Conservation (phyloP, 192 early-diverging fungal species). For the Rhizophagus prolifer region DNA sequence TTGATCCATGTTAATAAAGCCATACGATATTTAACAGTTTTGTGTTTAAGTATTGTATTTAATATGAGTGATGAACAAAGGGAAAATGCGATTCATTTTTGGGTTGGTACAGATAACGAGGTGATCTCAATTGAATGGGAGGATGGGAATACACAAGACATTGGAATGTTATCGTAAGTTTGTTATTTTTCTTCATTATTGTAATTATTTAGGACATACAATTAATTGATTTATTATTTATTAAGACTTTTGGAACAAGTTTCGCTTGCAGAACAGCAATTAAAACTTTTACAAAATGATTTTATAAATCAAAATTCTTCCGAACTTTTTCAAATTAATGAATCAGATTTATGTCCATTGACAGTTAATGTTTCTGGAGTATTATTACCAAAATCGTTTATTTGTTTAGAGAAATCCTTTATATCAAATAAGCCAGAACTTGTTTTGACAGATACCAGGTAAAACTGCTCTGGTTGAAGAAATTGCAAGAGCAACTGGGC, state of each 20-base stretch:
- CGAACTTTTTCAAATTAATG: slow-evolving; percentile 21
- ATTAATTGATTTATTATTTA: slow-evolving; percentile 22
- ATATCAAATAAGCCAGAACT: slow-evolving; percentile 42
- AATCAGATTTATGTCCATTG: slow-evolving; percentile 48
- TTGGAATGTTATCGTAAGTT: slow-evolving; percentile 41
- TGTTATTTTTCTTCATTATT: background rate
- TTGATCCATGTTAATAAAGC: slow-evolving; percentile 40
- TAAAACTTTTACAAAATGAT: slow-evolving; percentile 45
- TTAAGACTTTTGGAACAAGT: slow-evolving; percentile 51
- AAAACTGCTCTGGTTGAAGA: slow-evolving; percentile 92
- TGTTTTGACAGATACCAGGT: slow-evolving; percentile 80
- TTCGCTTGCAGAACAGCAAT: slow-evolving; percentile 43
- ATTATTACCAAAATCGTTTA: slow-evolving; percentile 48
- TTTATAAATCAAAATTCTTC: slow-evolving; percentile 13
- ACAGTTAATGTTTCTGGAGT: slow-evolving; percentile 71
- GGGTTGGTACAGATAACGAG: slow-evolving; percentile 27
- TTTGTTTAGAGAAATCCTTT: slow-evolving; percentile 29
- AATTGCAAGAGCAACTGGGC: slow-evolving; percentile 73
- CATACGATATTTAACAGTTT: slow-evolving; percentile 46
- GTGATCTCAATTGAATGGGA: slow-evolving; percentile 34
- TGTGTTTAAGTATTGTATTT: slow-evolving; percentile 48
- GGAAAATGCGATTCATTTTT: slow-evolving; percentile 29
- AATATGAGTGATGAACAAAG: slow-evolving; percentile 51
- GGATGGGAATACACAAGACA: slow-evolving; percentile 36
- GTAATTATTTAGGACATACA: background rate